Evolutionary conservation across 2,329 filamentous ascomycete genomes (phyloP).

Genomic region (Aureobasidium sp.): DNA sequence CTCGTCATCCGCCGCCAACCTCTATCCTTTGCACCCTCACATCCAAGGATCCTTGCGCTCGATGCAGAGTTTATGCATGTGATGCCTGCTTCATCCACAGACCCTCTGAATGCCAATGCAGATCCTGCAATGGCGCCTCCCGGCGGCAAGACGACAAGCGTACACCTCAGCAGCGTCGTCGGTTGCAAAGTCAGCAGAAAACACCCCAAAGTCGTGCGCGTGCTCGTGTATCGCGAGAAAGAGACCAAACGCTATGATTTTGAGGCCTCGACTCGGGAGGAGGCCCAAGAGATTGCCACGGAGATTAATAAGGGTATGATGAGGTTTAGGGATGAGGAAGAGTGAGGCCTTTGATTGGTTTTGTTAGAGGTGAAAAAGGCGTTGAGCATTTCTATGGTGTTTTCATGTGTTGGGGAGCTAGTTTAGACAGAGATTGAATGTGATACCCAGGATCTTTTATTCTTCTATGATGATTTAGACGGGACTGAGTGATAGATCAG

Average conservation of each 20-base stretch:
- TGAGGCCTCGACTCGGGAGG: constrained; percentile 63
- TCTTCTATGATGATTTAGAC: no score
- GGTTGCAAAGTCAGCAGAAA: constrained; percentile 75
- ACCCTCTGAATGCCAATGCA: constrained; percentile 30
- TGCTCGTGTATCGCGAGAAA: constrained; percentile 66
- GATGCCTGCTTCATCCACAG: constrained; percentile 46
- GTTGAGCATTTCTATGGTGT: no score
- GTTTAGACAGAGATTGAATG: no score
- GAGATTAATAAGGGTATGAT: constrained; percentile 64
- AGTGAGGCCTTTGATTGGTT: not conserved
- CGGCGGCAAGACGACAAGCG: constrained; percentile 62
- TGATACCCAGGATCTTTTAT: no score
- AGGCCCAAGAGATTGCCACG: constrained; percentile 70
- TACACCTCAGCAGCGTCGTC: constrained; percentile 75
- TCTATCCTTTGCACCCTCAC: constrained; percentile 70
- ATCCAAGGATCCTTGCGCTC: constrained; percentile 69
- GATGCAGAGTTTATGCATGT: constrained; percentile 85
- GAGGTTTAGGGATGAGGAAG: constrained; percentile 21
- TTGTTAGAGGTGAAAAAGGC: no score
- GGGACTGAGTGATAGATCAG: no score
- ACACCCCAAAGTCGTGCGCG: constrained; percentile 74
- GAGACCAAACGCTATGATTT: constrained; percentile 82
- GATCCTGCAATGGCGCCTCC: constrained; percentile 20
- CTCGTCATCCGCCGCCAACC: constrained; percentile 75
- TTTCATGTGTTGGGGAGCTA: no score